Percentiles rank a stretch among this genome's conserved stretches.
Evolutionary conservation across 306 rosid species (phyloP).

Genomic region (Cajanus cajan): DNA sequence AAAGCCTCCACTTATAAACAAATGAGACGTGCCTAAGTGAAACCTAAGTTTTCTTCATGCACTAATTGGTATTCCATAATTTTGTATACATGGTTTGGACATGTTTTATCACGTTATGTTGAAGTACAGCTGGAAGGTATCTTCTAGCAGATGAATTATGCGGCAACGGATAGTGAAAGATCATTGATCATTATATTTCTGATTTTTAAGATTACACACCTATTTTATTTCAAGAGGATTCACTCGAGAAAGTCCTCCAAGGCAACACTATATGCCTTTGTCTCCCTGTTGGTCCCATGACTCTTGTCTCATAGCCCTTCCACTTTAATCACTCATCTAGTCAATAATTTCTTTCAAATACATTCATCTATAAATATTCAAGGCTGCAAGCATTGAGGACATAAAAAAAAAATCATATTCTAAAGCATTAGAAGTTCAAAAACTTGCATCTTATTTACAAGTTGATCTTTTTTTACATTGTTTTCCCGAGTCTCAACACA

Average conservation of each 20-base stretch:
- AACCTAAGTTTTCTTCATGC: neutral
- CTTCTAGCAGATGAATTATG: neutral
- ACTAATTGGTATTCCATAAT: neutral
- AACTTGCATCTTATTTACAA: slow-evolving; percentile 30
- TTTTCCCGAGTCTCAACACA: neutral
- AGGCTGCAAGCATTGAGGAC: too few species aligned
- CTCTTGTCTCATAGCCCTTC: neutral
- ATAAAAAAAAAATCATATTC: too few species aligned
- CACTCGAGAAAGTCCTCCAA: slow-evolving; percentile 9
- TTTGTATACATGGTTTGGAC: slow-evolving; percentile 12
- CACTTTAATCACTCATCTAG: neutral
- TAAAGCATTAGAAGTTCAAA: slow-evolving; percentile 32
- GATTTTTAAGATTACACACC: neutral
- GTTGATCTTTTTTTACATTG: neutral
- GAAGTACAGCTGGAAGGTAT: neutral
- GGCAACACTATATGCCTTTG: slow-evolving; percentile 27
- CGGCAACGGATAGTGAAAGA: neutral
- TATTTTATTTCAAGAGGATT: too few species aligned
- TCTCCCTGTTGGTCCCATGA: too few species aligned
- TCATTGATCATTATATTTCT: neutral
- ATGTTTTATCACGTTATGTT: neutral
- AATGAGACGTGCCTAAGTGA: neutral
- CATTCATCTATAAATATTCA: slow-evolving; percentile 32
- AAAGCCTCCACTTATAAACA: neutral
- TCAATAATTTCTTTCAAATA: neutral